phyloP scores from a whole-genome alignment of 345 rosid species.

The Pseudoturritis turrita region DNA sequence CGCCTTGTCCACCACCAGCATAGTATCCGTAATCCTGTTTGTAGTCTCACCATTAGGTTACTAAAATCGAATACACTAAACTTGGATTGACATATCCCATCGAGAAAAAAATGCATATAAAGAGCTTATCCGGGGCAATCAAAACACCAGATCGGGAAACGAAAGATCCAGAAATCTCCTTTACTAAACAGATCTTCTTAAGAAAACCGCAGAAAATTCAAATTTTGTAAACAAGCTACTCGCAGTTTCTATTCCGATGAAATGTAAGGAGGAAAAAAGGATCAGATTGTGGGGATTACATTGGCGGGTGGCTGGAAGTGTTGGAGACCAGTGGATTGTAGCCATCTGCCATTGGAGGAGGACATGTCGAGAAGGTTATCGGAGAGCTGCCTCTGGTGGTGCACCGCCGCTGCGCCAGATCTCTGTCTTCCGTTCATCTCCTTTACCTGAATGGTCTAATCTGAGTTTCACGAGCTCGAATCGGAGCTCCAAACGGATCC shows the following conservation, averaged over 20 bases:
- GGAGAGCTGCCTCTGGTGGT: conserved; percentile 82
- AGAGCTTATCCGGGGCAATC: neutral
- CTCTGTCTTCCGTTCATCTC: conserved; percentile 76
- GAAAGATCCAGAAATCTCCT: neutral
- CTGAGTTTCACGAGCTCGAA: conserved; percentile 22
- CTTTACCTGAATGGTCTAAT: neutral
- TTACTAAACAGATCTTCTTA: neutral
- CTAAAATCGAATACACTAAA: neutral
- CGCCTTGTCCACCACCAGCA: conserved; percentile 47
- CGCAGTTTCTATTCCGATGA: neutral
- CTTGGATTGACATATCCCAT: neutral
- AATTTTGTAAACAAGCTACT: neutral
- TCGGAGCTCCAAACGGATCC: conserved; percentile 29
- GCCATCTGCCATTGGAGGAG: conserved; percentile 76
- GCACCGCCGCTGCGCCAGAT: conserved; percentile 68
- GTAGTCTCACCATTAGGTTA: neutral
- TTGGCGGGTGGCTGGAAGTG: conserved; percentile 56
- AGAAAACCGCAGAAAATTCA: neutral
- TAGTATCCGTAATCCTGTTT: conserved; percentile 76
- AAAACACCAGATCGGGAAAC: conserved; percentile 12
- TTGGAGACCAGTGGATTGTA: conserved; percentile 89
- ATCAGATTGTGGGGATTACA: conserved; percentile 26
- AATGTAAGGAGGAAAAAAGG: neutral
- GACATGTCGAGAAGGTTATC: conserved; percentile 68
- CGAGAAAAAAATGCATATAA: neutral